Base-by-base conservation (phyloP, 164 flowering plant genomes). In the Tinospora cordifolia region DNA sequence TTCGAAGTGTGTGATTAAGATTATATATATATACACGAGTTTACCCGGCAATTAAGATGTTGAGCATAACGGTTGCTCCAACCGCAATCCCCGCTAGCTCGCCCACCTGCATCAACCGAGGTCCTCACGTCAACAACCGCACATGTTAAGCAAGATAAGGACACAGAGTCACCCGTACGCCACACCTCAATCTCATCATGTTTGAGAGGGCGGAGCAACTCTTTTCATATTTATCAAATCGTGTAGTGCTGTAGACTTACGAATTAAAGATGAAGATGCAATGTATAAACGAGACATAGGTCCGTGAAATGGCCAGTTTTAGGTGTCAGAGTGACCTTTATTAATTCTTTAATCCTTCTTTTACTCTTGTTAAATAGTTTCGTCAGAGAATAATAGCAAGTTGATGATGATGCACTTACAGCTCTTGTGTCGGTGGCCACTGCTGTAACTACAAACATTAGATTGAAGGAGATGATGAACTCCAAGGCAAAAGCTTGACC, bases 11-110 rank as follows among this genome's bases (percentile, higher is more conserved):
- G 58, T 11, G 3, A 15, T 49, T 14, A 49, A 6, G 1, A 51
- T 17, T 17, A 51, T 82, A 30, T 30, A 51, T 82, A n/a, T n/a
- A n/a, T n/a, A n/a, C n/a, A n/a, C n/a, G n/a, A n/a, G n/a, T n/a
- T n/a, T n/a, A 85, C 88, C 87, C 87, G 0, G 85, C 83, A 62
- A 85, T 49, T 21, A 82, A 62, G 27, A 72, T 77, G 34, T 84
- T 77, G 19, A 84, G 21, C 78, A 72, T 10, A 19, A 81, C 8
- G 1, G 83, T 70, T 6, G 66, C 80, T 30, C 87, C 86, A 15
- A 86, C 71, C 22, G 84, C 84, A 40, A 83, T 78, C 60, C 89
- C 89, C 22, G 82, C 22, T 10, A 81, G 59, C 66, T 69, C 79
- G 51, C 73, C 80, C 58, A 62, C 73, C 86, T 85, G 39, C 21